Conservation (phyloP, 192 early-diverging fungal genomes). For the Coemansia sp. region DNA sequence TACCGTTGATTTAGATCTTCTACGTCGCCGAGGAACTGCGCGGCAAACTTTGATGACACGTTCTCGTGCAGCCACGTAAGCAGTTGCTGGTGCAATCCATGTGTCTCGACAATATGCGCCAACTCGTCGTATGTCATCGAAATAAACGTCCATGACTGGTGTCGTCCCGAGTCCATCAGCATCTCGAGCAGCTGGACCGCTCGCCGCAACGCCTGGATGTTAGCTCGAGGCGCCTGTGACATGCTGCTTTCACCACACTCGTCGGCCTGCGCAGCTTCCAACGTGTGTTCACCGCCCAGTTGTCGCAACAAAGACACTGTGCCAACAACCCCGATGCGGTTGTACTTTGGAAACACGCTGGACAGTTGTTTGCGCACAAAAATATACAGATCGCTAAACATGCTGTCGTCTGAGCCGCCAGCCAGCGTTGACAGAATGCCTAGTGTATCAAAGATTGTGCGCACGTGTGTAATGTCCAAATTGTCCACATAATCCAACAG, state of each 20-base stretch:
- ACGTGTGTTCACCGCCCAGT: constrained; percentile 50
- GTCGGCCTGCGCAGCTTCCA: too few species aligned
- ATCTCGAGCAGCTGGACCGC: constrained; percentile 62
- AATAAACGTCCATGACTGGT: constrained; percentile 61
- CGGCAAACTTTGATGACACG: constrained; percentile 60
- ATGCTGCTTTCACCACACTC: constrained; percentile 12
- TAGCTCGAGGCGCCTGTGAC: constrained; percentile 28
- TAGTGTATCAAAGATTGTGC: constrained; percentile 63
- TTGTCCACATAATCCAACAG: constrained; percentile 74
- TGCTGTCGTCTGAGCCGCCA: constrained; percentile 31
- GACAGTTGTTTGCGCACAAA: constrained; percentile 77
- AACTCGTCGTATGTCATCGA: constrained; percentile 74
- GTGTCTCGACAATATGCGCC: constrained; percentile 60
- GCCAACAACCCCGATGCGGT: constrained; percentile 72
- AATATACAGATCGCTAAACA: constrained; percentile 73
- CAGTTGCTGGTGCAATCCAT: constrained; percentile 57
- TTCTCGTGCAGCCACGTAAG: constrained; percentile 70
- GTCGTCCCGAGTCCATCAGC: constrained; percentile 48
- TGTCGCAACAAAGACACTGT: constrained; percentile 64
- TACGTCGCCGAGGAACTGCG: constrained; percentile 56
- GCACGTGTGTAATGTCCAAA: constrained; percentile 61
- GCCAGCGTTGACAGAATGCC: constrained; percentile 58
- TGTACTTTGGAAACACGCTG: constrained; percentile 62
- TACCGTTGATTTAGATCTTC: constrained; percentile 33
- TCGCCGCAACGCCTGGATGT: constrained; percentile 50